Evolutionary conservation across 2,329 filamentous ascomycete species (phyloP).

Genomic region (Colletotrichum musae): DNA sequence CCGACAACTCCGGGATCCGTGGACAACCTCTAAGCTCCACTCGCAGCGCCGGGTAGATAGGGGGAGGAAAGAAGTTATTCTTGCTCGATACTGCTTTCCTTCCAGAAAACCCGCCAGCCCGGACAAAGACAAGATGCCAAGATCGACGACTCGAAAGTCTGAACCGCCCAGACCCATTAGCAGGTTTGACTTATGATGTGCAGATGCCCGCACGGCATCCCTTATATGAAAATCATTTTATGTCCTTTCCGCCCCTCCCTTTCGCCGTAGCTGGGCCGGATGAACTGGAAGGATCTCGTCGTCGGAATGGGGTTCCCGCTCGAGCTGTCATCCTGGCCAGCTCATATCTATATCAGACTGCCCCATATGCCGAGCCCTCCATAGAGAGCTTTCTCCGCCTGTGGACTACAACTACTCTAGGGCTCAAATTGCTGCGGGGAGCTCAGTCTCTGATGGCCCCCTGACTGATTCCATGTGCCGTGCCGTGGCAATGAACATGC

Average conservation of each 20-base stretch:
- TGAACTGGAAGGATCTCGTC: background rate
- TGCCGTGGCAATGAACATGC: slow-evolving; percentile 6
- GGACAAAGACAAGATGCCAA: slow-evolving; percentile 16
- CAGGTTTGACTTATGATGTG: slow-evolving; percentile 36
- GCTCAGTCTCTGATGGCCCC: background rate
- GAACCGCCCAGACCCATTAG: slow-evolving; percentile 33
- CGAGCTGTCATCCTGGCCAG: slow-evolving; percentile 21
- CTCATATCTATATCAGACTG: slow-evolving; percentile 30
- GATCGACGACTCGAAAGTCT: slow-evolving; percentile 1
- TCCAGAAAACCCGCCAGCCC: slow-evolving; percentile 3
- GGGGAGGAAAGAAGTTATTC: background rate
- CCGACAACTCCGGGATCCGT: slow-evolving; percentile 25
- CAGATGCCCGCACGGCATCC: slow-evolving; percentile 17
- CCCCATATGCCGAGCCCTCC: slow-evolving; percentile 1
- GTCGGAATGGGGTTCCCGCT: background rate
- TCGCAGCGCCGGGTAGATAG: slow-evolving; percentile 6
- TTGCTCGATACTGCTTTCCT: background rate
- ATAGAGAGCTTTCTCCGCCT: background rate
- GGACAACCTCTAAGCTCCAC: background rate
- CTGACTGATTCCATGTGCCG: background rate
- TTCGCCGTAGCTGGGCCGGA: slow-evolving; percentile 1
- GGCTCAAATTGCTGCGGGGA: background rate
- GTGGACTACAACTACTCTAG: background rate
- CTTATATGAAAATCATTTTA: slow-evolving; percentile 27
- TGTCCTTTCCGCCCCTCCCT: background rate